A percentile compares a stretch with the other conserved stretches of the same genome.
phyloP scores from a whole-genome alignment of 1,284 basidiomycete species.

The Tilletiaria anomala region DNA sequence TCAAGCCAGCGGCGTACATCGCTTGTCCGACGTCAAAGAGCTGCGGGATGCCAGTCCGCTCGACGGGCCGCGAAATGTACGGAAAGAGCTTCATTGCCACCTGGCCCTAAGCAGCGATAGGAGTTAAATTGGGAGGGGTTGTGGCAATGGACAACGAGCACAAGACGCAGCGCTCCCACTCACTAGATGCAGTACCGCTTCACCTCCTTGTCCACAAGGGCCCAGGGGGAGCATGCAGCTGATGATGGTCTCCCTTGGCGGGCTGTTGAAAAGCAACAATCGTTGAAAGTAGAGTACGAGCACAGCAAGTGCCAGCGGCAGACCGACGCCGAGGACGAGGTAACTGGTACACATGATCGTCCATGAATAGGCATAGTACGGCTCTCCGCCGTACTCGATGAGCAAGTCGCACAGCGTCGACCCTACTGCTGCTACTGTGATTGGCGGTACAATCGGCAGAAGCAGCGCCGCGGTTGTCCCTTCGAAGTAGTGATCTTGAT shows the following conservation, averaged over 20 bases:
- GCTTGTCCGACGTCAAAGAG: constrained; percentile 16
- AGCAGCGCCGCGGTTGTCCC: constrained; percentile 21
- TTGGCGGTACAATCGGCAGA: constrained; percentile 25
- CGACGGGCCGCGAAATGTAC: constrained; percentile 5
- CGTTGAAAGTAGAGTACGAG: constrained; percentile 28
- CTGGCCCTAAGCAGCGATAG: no score
- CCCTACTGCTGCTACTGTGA: constrained; percentile 22
- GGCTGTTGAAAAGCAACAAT: constrained; percentile 22
- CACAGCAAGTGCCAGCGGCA: constrained; percentile 20
- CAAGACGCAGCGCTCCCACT: no score
- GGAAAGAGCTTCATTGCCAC: constrained; percentile 20
- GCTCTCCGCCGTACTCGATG: constrained; percentile 2
- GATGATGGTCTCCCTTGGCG: constrained; percentile 27
- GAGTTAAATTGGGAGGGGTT: no score
- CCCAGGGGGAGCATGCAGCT: constrained; percentile 18
- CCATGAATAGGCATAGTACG: constrained; percentile 18
- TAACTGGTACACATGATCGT: constrained; percentile 21
- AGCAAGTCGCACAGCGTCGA: constrained; percentile 17
- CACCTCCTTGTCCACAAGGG: constrained; percentile 25
- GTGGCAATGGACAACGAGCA: no score
- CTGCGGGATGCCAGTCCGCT: constrained; percentile 10
- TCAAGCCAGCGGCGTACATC: constrained; percentile 22
- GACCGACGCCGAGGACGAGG: constrained; percentile 20
- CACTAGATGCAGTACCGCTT: constrained; percentile 23
- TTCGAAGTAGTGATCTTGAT: constrained; percentile 24